Evolutionary conservation across 2,329 filamentous ascomycete genomes (phyloP).

Genomic region (Cryphonectria radicalis): DNA sequence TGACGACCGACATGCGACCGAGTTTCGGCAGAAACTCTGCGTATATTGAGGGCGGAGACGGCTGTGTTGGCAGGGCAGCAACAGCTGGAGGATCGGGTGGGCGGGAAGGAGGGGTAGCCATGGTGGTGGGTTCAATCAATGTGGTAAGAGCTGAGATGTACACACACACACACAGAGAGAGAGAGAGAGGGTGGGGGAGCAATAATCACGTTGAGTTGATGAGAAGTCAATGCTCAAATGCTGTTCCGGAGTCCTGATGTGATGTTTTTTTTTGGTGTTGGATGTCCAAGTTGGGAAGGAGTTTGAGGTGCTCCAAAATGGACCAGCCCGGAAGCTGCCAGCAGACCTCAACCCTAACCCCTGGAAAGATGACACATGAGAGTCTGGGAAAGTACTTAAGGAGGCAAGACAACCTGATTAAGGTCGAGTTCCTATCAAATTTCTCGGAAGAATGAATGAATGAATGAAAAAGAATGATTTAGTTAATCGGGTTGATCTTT

Average conservation of each 20-base stretch:
- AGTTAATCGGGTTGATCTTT: too few species aligned
- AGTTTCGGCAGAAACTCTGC: conserved; percentile 70
- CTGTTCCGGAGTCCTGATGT: not conserved
- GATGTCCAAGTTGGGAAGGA: not conserved
- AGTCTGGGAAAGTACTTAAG: too few species aligned
- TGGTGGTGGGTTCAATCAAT: not conserved
- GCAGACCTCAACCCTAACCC: not conserved
- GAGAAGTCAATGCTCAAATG: not conserved
- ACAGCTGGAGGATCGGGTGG: not conserved
- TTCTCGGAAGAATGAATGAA: too few species aligned
- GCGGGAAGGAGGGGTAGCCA: not conserved
- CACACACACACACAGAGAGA: not conserved
- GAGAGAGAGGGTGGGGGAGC: not conserved
- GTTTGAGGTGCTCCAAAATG: not conserved
- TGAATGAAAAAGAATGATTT: too few species aligned
- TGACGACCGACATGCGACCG: conserved; percentile 64
- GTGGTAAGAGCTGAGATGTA: not conserved
- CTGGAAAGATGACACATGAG: not conserved
- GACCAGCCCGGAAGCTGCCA: not conserved
- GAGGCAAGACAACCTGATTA: too few species aligned
- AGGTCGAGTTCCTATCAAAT: too few species aligned
- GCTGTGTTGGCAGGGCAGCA: not conserved
- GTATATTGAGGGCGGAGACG: conserved; percentile 48
- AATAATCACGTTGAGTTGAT: not conserved
- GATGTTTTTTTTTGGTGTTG: not conserved